Base-by-base conservation (phyloP, 2,329 filamentous ascomycete species). In the Aspergillus bombycis region DNA sequence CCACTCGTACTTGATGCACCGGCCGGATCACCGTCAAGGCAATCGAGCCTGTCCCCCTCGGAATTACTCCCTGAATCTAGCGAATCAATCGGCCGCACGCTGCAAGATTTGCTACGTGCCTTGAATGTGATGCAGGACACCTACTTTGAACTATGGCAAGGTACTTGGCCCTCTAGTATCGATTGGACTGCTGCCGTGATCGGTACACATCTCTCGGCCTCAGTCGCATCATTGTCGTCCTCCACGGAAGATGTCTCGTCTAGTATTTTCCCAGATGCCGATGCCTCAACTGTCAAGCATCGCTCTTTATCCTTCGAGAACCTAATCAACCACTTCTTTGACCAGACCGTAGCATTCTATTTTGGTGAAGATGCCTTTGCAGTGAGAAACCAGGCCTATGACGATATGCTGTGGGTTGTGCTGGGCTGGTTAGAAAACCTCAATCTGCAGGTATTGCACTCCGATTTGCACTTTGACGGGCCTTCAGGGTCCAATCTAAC, bases 341-440 rank as follows among this genome's bases (percentile, higher is more conserved):
- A 88, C 0, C 92, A 97, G 63, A 81, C 89, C 0, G 81, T 89
- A 6, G 86, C 88, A 10, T 96, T 90, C 69, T 97, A 96, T 75
- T 96, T 94, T 74, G 93, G 92, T 23, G 92, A 98, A 75, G 88
- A 97, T 75, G 86, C 89, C 5, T 88, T 93, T 67, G 83, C 85
- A 32, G 85, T 97, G 57, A 85, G 92, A 52, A 87, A 88, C 62
- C 83, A 95, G 81, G 94, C 94, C 0, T 96, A 90, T 75, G 94
- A 97, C 74, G 94, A 98, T 75, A 96, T 97, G 81, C 85, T 97
- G 3, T 98, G 94, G 94, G 93, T 97, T 1, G 93, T 96, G 2
- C 84, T 98, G 43, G 92, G 91, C 66, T 97, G 94, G 94, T 81
- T 97, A 58, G 92, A 97, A 74, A 87, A 87, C 56, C 86, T 93